These are phyloP conservation scores for Orbilia javanica DNA, from an alignment of 2,329 filamentous ascomycete species.

Conservation along the genomic window DNA sequence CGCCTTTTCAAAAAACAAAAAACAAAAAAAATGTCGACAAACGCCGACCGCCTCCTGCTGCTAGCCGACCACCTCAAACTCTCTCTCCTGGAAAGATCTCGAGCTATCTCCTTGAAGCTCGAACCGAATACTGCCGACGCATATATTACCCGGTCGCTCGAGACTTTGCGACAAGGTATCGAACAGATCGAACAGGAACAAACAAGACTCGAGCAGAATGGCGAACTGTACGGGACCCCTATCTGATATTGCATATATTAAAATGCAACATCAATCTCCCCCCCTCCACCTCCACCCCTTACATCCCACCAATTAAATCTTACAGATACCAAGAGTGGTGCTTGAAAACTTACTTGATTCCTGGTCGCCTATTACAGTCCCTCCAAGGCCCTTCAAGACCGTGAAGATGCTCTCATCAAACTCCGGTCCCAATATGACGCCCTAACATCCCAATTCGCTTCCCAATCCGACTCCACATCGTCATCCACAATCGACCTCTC, in stretches of 20 bases:
- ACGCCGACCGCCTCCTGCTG: slow-evolving; percentile 80
- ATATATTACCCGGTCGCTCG: slow-evolving; percentile 87
- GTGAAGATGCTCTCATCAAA: slow-evolving; percentile 61
- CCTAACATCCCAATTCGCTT: slow-evolving; percentile 60
- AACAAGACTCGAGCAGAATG: slow-evolving; percentile 73
- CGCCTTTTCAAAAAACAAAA: not conserved
- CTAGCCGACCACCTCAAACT: slow-evolving; percentile 97
- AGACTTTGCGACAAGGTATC: slow-evolving; percentile 85
- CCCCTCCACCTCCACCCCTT: slow-evolving; percentile 46
- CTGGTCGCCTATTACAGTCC: slow-evolving; percentile 53
- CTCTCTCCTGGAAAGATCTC: slow-evolving; percentile 89
- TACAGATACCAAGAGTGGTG: slow-evolving; percentile 4
- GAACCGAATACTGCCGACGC: slow-evolving; percentile 85
- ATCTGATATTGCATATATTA: slow-evolving; percentile 55
- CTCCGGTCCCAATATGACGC: slow-evolving; percentile 60
- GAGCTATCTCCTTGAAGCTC: slow-evolving; percentile 83
- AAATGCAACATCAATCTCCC: slow-evolving; percentile 35
- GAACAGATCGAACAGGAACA: slow-evolving; percentile 76
- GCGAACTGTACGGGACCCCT: slow-evolving; percentile 70
- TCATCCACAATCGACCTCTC: slow-evolving; percentile 60
- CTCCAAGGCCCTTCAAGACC: slow-evolving; percentile 63
- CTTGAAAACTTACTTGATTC: not conserved
- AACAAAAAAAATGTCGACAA: slow-evolving; percentile 54
- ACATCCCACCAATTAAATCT: slow-evolving; percentile 1
- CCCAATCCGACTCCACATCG: slow-evolving; percentile 29